These are phyloP conservation scores for Macroventuria anomochaeta DNA, from an alignment of 2,329 filamentous ascomycete genomes.

Conservation along the genomic window DNA sequence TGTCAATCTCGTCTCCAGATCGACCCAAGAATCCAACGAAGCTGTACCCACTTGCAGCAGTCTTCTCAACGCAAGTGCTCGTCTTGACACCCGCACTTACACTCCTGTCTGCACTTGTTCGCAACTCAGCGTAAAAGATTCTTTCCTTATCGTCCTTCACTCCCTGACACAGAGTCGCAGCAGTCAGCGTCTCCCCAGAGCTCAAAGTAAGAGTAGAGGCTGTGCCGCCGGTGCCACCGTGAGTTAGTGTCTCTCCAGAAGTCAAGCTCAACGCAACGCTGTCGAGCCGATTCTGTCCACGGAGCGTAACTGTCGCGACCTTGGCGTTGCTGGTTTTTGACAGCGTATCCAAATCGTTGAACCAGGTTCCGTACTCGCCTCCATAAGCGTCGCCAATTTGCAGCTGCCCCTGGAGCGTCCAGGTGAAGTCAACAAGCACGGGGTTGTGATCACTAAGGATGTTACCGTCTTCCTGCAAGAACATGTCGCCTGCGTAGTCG, in stretches of 20 bases:
- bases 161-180: constrained; percentile 60
- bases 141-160: constrained; percentile 55
- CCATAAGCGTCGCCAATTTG: constrained; percentile 53
- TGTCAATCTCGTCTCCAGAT: constrained; percentile 62
- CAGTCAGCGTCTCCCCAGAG: constrained; percentile 57
- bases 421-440: constrained; percentile 61
- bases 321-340: constrained; percentile 43
- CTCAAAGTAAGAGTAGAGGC: constrained; percentile 54
- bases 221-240: constrained; percentile 62
- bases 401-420: constrained; percentile 22
- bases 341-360: constrained; percentile 60
- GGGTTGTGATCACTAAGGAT: constrained; percentile 71
- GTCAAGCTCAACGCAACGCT: constrained; percentile 56
- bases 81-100: constrained; percentile 56
- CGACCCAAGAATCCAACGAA: constrained; percentile 62
- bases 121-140: constrained; percentile 62
- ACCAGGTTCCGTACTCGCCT: constrained; percentile 61
- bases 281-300: constrained; percentile 60
- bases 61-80: constrained; percentile 54
- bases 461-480: constrained; percentile 63
- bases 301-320: constrained; percentile 53
- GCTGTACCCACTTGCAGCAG: constrained; percentile 57
- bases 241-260: constrained; percentile 58
- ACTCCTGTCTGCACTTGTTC: constrained; percentile 57
- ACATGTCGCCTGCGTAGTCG: constrained; percentile 63